phyloP scores from a whole-genome alignment of 2,329 filamentous ascomycete species.

The Venturia asperata region DNA sequence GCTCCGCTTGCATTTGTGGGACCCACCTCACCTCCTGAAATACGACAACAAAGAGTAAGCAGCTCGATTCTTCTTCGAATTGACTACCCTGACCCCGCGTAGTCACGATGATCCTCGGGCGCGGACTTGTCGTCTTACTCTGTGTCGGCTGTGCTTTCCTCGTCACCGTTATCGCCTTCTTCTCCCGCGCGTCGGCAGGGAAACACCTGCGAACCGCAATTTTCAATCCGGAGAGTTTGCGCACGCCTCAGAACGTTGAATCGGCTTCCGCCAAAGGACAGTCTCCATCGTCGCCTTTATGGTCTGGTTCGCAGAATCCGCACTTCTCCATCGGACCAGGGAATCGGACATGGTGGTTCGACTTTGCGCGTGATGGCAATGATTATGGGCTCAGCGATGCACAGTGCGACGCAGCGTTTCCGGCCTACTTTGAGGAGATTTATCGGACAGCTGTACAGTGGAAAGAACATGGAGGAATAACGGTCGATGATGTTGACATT shows the following conservation, averaged over 20 bases:
- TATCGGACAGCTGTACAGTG: slow-evolving; percentile 23
- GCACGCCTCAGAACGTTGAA: slow-evolving; percentile 5
- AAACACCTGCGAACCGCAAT: slow-evolving; percentile 6
- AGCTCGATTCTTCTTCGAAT: not conserved
- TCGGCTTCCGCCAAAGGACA: not conserved
- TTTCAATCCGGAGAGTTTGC: not conserved
- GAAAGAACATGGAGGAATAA: slow-evolving; percentile 21
- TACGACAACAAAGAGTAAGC: not conserved
- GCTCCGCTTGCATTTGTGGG: not conserved
- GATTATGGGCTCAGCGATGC: slow-evolving; percentile 22
- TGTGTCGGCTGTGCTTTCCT: slow-evolving; percentile 8
- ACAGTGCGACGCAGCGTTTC: slow-evolving; percentile 25
- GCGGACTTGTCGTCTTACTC: not conserved
- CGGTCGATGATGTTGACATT: slow-evolving; percentile 9
- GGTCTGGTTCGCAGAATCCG: not conserved
- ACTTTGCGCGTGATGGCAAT: slow-evolving; percentile 23
- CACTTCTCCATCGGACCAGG: not conserved
- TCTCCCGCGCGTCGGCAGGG: not conserved
- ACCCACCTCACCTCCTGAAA: not conserved
- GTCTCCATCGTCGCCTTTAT: not conserved
- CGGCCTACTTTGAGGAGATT: slow-evolving; percentile 25
- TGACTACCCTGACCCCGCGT: not conserved
- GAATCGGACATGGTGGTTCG: slow-evolving; percentile 14
- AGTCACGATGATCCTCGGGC: not conserved
- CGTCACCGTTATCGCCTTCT: not conserved